A percentile compares a stretch with the other conserved stretches of the same genome.
These are phyloP conservation scores for Ustilago crameri DNA, from an alignment of 1,284 basidiomycete species.

Conservation along the genomic window DNA sequence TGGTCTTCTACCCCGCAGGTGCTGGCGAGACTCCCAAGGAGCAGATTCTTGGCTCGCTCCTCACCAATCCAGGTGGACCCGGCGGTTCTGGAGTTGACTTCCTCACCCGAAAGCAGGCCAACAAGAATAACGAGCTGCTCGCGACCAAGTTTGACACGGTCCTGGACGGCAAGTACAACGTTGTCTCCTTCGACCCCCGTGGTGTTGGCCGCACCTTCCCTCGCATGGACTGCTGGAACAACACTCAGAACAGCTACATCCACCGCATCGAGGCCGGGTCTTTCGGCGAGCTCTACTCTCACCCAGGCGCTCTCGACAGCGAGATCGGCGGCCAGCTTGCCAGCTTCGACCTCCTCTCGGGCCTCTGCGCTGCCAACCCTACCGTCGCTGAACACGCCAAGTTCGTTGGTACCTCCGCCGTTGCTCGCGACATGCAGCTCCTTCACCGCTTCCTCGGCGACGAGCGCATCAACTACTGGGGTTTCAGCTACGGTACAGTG, in stretches of 20 bases:
- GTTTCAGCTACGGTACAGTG: conserved; percentile 56
- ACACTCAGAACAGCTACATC: conserved; percentile 33
- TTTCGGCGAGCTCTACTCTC: conserved; percentile 33
- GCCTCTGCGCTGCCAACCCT: conserved; percentile 33
- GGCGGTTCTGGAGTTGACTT: conserved; percentile 51
- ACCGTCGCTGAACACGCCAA: conserved; percentile 20
- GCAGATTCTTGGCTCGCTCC: conserved; percentile 44
- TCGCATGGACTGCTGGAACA: conserved; percentile 49
- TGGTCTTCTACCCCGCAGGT: conserved; percentile 55
- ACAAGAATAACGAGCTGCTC: conserved; percentile 28
- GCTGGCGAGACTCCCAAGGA: conserved; percentile 38
- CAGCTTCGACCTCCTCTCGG: conserved; percentile 21
- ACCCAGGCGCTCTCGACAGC: conserved; percentile 31
- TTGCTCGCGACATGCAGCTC: conserved; percentile 49
- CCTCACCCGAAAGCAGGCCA: conserved; percentile 27
- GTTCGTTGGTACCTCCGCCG: conserved; percentile 44
- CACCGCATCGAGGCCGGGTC: conserved; percentile 29
- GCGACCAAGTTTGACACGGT: conserved; percentile 41
- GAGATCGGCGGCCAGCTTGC: conserved; percentile 33
- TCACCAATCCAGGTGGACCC: conserved; percentile 56
- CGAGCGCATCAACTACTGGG: conserved; percentile 46
- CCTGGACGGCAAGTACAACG: conserved; percentile 48
- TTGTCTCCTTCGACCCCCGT: conserved; percentile 53
- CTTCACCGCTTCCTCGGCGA: conserved; percentile 49
- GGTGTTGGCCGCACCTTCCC: conserved; percentile 48